These are phyloP conservation scores for Aspergillus calidoustus DNA, from an alignment of 2,329 filamentous ascomycete genomes.

Conservation along the genomic window DNA sequence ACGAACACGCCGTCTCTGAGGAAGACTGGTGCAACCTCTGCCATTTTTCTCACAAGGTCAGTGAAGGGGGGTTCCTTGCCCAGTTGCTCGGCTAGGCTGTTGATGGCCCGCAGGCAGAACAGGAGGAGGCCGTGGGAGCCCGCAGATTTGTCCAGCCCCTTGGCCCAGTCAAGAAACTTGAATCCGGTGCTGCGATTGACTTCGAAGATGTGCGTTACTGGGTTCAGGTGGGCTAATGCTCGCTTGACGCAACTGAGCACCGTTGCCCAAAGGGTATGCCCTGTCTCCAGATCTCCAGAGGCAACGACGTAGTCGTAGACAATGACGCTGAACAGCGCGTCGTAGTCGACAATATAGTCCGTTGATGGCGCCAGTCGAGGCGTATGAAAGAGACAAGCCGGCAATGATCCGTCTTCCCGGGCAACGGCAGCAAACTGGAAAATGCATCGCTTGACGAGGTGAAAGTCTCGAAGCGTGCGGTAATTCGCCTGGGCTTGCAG, in stretches of 20 bases:
- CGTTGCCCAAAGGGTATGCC: background rate
- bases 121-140: too few relatives aligned
- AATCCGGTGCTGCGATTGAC: too few relatives aligned
- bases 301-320: slow-evolving; percentile 8
- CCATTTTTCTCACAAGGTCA: too few relatives aligned
- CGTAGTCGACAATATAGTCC: slow-evolving; percentile 12
- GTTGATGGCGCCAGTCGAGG: slow-evolving; percentile 3
- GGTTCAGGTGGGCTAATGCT: too few relatives aligned
- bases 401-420: slow-evolving; percentile 4
- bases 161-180: too few relatives aligned
- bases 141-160: too few relatives aligned
- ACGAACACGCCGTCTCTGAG: background rate
- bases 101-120: too few relatives aligned
- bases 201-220: too few relatives aligned
- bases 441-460: slow-evolving; percentile 5
- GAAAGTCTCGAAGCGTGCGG: background rate
- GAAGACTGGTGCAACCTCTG: background rate
- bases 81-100: too few relatives aligned
- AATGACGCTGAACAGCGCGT: slow-evolving; percentile 6
- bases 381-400: slow-evolving; percentile 4
- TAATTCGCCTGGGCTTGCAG: slow-evolving; percentile 2
- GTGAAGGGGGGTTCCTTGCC: too few relatives aligned
- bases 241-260: background rate
- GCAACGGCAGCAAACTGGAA: slow-evolving; percentile 3
- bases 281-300: background rate